Conservation (phyloP, 768 basidiomycete species). For the Trametes cubensis region DNA sequence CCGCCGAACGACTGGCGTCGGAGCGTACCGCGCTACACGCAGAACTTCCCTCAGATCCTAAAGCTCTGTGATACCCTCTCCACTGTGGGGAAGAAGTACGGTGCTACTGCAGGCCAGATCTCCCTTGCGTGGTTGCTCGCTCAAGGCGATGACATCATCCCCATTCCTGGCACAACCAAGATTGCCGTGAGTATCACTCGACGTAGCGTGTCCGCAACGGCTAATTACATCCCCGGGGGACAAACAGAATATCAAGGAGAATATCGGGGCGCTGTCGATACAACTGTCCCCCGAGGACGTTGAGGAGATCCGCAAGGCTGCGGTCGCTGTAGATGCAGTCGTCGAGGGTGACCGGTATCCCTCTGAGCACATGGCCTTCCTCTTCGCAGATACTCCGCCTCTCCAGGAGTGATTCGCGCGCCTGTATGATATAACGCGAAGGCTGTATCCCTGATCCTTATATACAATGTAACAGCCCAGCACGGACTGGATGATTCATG, state of each 20-base stretch:
- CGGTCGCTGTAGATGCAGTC: constrained; percentile 29
- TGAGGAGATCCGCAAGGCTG: constrained; percentile 31
- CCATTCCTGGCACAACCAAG: constrained; percentile 28
- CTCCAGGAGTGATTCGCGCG: not conserved
- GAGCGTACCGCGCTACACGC: constrained; percentile 29
- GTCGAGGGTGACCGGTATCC: constrained; percentile 42
- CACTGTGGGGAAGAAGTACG: constrained; percentile 37
- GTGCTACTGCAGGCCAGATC: constrained; percentile 36
- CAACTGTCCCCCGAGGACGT: constrained; percentile 35
- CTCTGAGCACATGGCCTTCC: constrained; percentile 25
- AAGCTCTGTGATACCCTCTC: constrained; percentile 38
- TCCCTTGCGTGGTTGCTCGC: constrained; percentile 34
- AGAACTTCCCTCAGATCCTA: constrained; percentile 50
- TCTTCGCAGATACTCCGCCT: constrained; percentile 41
- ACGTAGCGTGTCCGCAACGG: too few relatives aligned
- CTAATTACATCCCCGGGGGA: not conserved
- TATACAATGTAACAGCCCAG: too few relatives aligned
- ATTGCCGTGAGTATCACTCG: constrained; percentile 1
- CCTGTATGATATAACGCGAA: too few relatives aligned
- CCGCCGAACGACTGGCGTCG: constrained; percentile 34
- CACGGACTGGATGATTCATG: too few relatives aligned
- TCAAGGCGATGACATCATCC: constrained; percentile 33
- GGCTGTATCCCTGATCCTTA: too few relatives aligned
- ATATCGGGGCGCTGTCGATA: constrained; percentile 34
- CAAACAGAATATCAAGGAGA: constrained; percentile 41